These are phyloP conservation scores for Pseudogymnoascus sp. DNA, from an alignment of 2,329 filamentous ascomycete genomes.

Conservation along the genomic window DNA sequence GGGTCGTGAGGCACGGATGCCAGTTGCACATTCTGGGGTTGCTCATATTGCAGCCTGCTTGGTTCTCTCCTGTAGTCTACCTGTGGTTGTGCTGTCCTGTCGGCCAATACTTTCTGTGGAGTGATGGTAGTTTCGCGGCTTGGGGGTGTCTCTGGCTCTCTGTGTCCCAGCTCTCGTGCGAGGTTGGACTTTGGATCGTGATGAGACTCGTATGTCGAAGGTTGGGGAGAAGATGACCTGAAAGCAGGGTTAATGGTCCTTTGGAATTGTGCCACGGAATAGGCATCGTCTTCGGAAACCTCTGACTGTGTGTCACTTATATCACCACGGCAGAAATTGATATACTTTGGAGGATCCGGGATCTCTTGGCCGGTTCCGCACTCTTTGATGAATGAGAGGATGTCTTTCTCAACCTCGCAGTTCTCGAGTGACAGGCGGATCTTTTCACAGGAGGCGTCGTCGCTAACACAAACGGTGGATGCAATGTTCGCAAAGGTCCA, in stretches of 20 bases:
- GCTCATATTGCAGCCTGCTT: slow-evolving; percentile 12
- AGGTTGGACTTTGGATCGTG: slow-evolving; percentile 75
- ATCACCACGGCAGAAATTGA: slow-evolving; percentile 96
- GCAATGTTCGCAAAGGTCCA: slow-evolving; percentile 98
- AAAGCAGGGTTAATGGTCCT: slow-evolving; percentile 93
- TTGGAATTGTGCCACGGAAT: slow-evolving; percentile 93
- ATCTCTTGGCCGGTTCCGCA: slow-evolving; percentile 93
- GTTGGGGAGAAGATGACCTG: slow-evolving; percentile 90
- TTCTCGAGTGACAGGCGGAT: slow-evolving; percentile 87
- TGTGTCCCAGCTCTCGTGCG: slow-evolving; percentile 61
- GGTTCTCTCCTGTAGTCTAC: slow-evolving; percentile 11
- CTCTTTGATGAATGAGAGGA: slow-evolving; percentile 79
- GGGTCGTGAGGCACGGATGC: slow-evolving; percentile 79
- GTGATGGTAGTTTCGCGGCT: slow-evolving; percentile 46
- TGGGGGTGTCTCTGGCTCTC: slow-evolving; percentile 39
- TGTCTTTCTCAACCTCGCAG: slow-evolving; percentile 96
- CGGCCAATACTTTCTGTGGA: slow-evolving; percentile 40
- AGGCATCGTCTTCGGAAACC: slow-evolving; percentile 76
- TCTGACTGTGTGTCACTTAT: slow-evolving; percentile 74
- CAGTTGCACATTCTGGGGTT: slow-evolving; percentile 54
- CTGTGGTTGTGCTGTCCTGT: slow-evolving; percentile 22
- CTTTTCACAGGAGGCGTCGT: slow-evolving; percentile 95
- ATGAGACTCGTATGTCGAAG: slow-evolving; percentile 86
- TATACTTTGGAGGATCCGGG: slow-evolving; percentile 92
- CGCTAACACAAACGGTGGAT: slow-evolving; percentile 94